Conservation (phyloP, 352 stramenopile genomes). For the Phytopythium helicoides region DNA sequence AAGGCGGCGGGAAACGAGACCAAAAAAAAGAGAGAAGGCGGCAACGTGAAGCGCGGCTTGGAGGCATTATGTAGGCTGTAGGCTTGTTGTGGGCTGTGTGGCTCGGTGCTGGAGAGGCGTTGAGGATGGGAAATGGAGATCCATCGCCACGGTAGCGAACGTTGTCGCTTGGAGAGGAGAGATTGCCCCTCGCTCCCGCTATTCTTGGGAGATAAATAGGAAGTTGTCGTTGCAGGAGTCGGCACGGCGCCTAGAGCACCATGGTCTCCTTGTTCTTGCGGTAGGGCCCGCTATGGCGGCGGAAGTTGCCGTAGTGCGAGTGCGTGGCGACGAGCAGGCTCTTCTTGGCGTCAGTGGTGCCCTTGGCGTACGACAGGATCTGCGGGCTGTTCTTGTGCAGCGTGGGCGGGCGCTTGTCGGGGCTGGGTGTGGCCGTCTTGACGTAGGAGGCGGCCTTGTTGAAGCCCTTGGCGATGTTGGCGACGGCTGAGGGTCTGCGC, state of each 20-base stretch:
- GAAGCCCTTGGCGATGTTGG: conserved; percentile 26
- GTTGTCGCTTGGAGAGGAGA: neutral
- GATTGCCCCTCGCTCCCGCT: neutral
- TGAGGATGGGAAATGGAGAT: neutral
- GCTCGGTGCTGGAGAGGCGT: too few relatives aligned
- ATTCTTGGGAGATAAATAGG: conserved; percentile 8
- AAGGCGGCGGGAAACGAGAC: too few relatives aligned
- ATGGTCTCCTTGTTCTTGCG: conserved; percentile 45
- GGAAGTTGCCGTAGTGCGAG: conserved; percentile 52
- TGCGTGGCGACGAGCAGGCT: conserved; percentile 34
- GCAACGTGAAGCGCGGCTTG: too few relatives aligned
- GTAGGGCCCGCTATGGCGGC: conserved; percentile 44
- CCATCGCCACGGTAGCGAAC: conserved; percentile 1
- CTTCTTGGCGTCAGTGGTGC: conserved; percentile 28
- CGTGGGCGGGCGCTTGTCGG: conserved; percentile 17
- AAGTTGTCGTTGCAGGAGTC: too few relatives aligned
- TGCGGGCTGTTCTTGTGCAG: conserved; percentile 33
- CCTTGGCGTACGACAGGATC: conserved; percentile 37
- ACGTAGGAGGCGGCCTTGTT: conserved; percentile 35
- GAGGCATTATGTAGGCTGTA: too few relatives aligned
- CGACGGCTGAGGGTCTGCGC: conserved; percentile 22
- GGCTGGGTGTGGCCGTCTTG: conserved; percentile 10
- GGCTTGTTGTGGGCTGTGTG: neutral
- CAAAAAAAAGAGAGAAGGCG: too few relatives aligned
- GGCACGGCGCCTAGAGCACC: conserved; percentile 21